These are phyloP conservation scores for Cladosporium phlei DNA, from an alignment of 2,329 filamentous ascomycete species.

Conservation along the genomic window DNA sequence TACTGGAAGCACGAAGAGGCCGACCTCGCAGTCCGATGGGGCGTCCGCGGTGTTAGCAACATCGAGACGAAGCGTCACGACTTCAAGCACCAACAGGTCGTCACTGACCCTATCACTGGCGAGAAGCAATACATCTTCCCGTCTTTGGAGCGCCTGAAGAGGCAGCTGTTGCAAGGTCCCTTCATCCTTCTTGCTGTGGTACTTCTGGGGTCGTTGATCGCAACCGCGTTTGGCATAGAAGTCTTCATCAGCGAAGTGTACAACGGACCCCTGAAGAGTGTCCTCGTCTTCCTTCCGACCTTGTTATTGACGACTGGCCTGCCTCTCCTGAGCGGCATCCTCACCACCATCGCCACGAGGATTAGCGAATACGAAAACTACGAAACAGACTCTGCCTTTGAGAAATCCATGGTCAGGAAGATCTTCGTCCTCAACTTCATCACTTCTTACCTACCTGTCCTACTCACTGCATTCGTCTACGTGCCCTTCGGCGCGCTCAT, in stretches of 20 bases:
- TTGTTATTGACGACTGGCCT: conserved; percentile 77
- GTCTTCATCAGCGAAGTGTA: conserved; percentile 96
- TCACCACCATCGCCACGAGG: conserved; percentile 70
- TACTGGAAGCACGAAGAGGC: conserved; percentile 94
- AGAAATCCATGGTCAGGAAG: conserved; percentile 82
- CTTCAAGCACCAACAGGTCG: conserved; percentile 73
- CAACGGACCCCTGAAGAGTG: conserved; percentile 76
- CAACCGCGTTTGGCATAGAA: conserved; percentile 83
- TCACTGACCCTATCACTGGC: conserved; percentile 75
- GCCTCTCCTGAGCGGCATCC: conserved; percentile 68
- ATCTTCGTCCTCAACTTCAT: conserved; percentile 96
- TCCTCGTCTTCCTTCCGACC: conserved; percentile 84
- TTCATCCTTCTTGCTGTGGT: conserved; percentile 72
- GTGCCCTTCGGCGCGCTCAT: conserved; percentile 83
- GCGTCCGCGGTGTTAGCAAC: conserved; percentile 74
- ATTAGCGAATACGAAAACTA: conserved; percentile 89
- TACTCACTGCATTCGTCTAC: conserved; percentile 90
- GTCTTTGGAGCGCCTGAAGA: conserved; percentile 65
- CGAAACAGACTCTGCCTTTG: conserved; percentile 76
- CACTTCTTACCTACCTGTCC: conserved; percentile 87
- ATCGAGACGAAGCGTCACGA: conserved; percentile 74
- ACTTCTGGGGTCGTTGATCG: conserved; percentile 75
- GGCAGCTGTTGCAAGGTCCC: conserved; percentile 76
- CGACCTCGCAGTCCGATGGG: conserved; percentile 83
- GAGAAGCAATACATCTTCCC: conserved; percentile 74